Conservation (phyloP, 768 basidiomycete species). For the Mycena vulgaris region DNA sequence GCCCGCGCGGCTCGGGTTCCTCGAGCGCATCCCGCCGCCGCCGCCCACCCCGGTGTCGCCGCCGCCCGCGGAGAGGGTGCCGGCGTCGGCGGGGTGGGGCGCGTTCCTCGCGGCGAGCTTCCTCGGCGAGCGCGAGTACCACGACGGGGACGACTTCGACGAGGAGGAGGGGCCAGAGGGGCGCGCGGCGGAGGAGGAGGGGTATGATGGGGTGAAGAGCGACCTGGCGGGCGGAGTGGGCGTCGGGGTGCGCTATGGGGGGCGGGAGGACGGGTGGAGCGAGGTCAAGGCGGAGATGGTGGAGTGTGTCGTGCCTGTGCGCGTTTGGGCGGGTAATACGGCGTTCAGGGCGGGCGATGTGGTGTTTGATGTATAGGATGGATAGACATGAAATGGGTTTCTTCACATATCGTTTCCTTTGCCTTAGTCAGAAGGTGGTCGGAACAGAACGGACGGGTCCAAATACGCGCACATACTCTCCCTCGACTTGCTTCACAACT, state of each 20-base stretch:
- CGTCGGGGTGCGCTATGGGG: constrained; percentile 66
- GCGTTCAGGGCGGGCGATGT: constrained; percentile 86
- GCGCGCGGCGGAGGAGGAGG: constrained; percentile 45
- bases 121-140: constrained; percentile 61
- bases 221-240: constrained; percentile 66
- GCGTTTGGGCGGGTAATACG: constrained; percentile 91
- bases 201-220: constrained; percentile 66
- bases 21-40: constrained; percentile 41
- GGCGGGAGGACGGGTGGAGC: constrained; percentile 74
- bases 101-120: constrained; percentile 56
- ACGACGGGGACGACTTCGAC: constrained; percentile 68
- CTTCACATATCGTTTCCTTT: too few relatives aligned
- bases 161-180: constrained; percentile 48
- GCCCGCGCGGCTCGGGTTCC: constrained; percentile 65
- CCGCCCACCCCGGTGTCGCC: constrained; percentile 32
- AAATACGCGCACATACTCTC: too few relatives aligned
- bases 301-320: constrained; percentile 94
- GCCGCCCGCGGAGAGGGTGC: constrained; percentile 41
- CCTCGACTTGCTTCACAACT: too few relatives aligned
- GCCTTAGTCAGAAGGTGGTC: too few relatives aligned
- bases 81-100: constrained; percentile 55
- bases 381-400: too few relatives aligned
- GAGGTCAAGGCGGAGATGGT: constrained; percentile 87
- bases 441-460: too few relatives aligned
- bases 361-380: constrained; percentile 76